These are phyloP conservation scores for Hypoxylon perforatum DNA, from an alignment of 495 filamentous ascomycete genomes.

Conservation along the genomic window DNA sequence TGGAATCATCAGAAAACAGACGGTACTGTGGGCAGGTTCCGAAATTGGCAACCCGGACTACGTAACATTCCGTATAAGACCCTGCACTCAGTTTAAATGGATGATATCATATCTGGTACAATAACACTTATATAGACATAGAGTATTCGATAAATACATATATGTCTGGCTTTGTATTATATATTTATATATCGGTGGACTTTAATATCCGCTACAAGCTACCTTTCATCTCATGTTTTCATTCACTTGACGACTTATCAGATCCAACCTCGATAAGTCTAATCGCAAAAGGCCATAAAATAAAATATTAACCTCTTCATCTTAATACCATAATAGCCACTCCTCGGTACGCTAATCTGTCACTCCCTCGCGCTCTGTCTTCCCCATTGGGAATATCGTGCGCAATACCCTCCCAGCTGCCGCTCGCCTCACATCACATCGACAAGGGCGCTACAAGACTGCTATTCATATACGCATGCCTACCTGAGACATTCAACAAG, in stretches of 20 bases:
- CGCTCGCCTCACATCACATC: conserved; percentile 29
- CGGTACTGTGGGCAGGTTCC: conserved; percentile 13
- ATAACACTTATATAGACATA: too few relatives aligned
- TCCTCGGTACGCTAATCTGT: conserved; percentile 20
- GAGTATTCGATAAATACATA: too few relatives aligned
- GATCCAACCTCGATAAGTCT: conserved; percentile 22
- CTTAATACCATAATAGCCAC: conserved; percentile 15
- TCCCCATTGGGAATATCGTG: conserved; percentile 28
- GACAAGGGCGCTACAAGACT: neutral
- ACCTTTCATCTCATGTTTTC: too few relatives aligned
- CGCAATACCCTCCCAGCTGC: conserved; percentile 37
- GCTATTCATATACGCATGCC: conserved; percentile 25
- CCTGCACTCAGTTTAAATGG: conserved; percentile 3
- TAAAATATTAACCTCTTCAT: conserved; percentile 26
- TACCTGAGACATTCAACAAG: conserved; percentile 15
- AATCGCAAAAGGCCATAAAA: conserved; percentile 11
- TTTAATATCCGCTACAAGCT: too few relatives aligned
- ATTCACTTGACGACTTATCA: too few relatives aligned
- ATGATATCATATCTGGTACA: too few relatives aligned
- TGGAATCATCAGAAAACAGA: too few relatives aligned
- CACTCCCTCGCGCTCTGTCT: conserved; percentile 13
- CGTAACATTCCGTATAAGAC: too few relatives aligned
- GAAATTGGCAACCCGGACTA: conserved; percentile 25
- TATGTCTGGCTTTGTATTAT: too few relatives aligned
- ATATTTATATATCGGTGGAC: too few relatives aligned